Evolutionary conservation across 164 flowering plant species (phyloP).

Genomic region (Piper longum): DNA sequence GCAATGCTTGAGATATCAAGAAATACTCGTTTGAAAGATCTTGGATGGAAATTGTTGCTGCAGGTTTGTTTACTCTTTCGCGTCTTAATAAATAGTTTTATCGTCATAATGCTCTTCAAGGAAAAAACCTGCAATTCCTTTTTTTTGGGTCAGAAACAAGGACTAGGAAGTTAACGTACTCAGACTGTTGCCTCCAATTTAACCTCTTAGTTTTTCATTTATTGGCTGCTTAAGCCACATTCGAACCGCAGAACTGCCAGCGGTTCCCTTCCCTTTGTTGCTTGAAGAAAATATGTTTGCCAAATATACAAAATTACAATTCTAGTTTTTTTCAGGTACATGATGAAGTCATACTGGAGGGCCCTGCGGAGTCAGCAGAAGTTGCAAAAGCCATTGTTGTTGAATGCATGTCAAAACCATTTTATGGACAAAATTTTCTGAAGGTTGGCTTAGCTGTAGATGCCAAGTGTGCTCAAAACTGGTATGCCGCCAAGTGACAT

Average conservation of each 20-base stretch:
- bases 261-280: background rate
- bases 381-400: background rate
- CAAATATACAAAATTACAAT: background rate
- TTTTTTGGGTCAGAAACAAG: too few relatives aligned
- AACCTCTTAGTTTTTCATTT: too few relatives aligned
- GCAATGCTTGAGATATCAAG: slow-evolving; percentile 87
- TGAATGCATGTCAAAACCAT: slow-evolving; percentile 84
- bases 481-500: slow-evolving; percentile 84
- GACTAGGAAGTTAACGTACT: too few relatives aligned
- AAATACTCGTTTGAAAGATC: slow-evolving; percentile 58
- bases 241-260: too few relatives aligned
- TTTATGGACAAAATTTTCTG: slow-evolving; percentile 66
- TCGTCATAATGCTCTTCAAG: background rate
- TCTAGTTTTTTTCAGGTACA: slow-evolving; percentile 49
- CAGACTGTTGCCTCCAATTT: too few relatives aligned
- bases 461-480: slow-evolving; percentile 78
- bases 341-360: slow-evolving; percentile 95
- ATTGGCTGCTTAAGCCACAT: too few relatives aligned
- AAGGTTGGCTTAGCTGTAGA: slow-evolving; percentile 70
- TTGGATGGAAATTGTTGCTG: slow-evolving; percentile 83
- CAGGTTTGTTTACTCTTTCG: slow-evolving; percentile 37
- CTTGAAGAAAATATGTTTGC: background rate
- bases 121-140: too few relatives aligned
- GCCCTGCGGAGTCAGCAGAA: slow-evolving; percentile 86
- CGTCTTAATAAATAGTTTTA: background rate